Evolutionary conservation across 176 grass and related monocot species (phyloP).

Genomic region (Dactylis glomerata): DNA sequence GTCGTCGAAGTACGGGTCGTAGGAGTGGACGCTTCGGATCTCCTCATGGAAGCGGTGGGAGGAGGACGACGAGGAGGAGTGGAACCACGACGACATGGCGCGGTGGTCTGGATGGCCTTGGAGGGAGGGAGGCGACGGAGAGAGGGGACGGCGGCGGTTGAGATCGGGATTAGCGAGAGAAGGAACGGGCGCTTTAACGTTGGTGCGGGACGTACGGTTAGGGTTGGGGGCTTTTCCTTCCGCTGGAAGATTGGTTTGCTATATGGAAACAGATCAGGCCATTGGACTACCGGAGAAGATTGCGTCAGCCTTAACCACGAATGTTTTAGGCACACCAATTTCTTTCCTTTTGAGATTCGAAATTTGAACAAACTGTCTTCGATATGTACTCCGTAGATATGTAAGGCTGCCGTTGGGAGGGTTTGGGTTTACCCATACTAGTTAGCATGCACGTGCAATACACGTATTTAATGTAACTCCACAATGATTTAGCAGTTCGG

Average conservation of each 20-base stretch:
- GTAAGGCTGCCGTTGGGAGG: no score
- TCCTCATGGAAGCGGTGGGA: not conserved
- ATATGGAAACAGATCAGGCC: not conserved
- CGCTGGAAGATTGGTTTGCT: not conserved
- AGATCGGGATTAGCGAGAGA: not conserved
- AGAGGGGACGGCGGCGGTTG: not conserved
- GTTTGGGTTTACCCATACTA: no score
- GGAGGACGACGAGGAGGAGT: not conserved
- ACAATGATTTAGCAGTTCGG: no score
- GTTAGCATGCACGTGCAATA: no score
- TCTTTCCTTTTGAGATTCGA: not conserved
- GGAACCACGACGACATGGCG: slow-evolving; percentile 35
- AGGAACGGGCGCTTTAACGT: not conserved
- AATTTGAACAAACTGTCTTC: no score
- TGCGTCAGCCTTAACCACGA: not conserved
- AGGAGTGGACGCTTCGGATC: not conserved
- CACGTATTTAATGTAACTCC: no score
- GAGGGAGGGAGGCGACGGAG: not conserved
- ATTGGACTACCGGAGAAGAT: not conserved
- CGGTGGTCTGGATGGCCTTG: not conserved
- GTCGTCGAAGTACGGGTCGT: slow-evolving; percentile 10
- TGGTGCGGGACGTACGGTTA: not conserved
- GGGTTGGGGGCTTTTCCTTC: not conserved
- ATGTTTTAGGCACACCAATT: not conserved
- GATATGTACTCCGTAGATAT: no score